These are phyloP conservation scores for Boletus coccyginus DNA, from an alignment of 768 basidiomycete genomes.

Conservation along the genomic window DNA sequence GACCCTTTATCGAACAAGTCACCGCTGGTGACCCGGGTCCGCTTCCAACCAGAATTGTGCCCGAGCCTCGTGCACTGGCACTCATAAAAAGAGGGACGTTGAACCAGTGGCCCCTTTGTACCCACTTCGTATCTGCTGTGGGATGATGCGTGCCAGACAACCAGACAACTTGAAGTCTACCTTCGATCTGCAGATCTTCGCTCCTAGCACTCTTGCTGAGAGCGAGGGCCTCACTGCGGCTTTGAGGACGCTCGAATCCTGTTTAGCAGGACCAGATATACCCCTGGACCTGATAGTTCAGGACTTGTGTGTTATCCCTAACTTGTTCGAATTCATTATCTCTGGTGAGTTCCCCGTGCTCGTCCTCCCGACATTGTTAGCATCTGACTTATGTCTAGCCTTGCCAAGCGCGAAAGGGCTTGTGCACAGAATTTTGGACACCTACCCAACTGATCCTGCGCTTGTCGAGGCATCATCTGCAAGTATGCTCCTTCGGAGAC, in stretches of 20 bases:
- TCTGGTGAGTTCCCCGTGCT: constrained; percentile 21
- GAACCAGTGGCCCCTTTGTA: no score
- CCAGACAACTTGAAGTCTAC: not conserved
- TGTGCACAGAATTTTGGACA: constrained; percentile 28
- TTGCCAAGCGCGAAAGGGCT: constrained; percentile 12
- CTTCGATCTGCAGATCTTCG: constrained; percentile 18
- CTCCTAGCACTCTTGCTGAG: constrained; percentile 11
- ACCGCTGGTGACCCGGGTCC: no score
- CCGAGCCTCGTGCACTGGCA: not conserved
- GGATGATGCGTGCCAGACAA: no score
- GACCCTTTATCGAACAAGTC: not conserved
- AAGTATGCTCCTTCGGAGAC: constrained; percentile 19
- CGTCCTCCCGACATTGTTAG: not conserved
- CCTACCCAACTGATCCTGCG: constrained; percentile 30
- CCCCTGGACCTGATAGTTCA: constrained; percentile 24
- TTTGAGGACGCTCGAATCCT: constrained; percentile 16
- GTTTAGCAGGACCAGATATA: constrained; percentile 24
- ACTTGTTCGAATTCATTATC: constrained; percentile 30
- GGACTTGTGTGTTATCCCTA: constrained; percentile 25
- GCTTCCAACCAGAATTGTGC: not conserved
- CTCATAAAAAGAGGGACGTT: no score
- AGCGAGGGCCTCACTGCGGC: constrained; percentile 19
- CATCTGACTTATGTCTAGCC: constrained; percentile 9
- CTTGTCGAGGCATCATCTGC: constrained; percentile 21
- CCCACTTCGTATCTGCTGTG: no score